These are phyloP conservation scores for Centrapalus pauciflorus DNA, from an alignment of 129 eudicot genomes.

Conservation along the genomic window DNA sequence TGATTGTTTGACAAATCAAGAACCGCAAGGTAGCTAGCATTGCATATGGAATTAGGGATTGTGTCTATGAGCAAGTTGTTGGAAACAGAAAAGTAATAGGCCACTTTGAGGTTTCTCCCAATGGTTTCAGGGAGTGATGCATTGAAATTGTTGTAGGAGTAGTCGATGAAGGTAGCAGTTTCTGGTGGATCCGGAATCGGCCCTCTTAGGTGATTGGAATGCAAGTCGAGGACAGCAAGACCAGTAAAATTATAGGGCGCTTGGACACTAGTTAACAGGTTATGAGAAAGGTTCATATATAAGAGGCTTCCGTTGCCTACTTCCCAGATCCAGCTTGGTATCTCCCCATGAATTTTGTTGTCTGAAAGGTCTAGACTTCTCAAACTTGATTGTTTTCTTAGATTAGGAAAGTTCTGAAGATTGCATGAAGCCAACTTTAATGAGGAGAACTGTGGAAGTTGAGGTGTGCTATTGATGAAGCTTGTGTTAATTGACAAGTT, in stretches of 20 bases:
- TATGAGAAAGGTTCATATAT: conserved; percentile 47
- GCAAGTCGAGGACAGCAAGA: conserved; percentile 34
- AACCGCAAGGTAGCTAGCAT: conserved; percentile 17
- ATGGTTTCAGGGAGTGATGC: conserved; percentile 23
- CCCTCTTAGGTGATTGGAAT: conserved; percentile 44
- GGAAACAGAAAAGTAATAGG: conserved; percentile 34
- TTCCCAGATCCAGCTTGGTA: conserved; percentile 62
- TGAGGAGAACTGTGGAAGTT: conserved; percentile 23
- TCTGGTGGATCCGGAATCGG: conserved; percentile 33
- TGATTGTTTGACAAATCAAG: conserved; percentile 37
- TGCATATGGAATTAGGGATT: conserved; percentile 46
- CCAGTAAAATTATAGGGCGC: conserved; percentile 4
- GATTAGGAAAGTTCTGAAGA: conserved; percentile 31
- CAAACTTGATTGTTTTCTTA: conserved; percentile 34
- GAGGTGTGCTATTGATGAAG: not conserved
- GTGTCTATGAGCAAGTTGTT: conserved; percentile 31
- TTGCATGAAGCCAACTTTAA: conserved; percentile 55
- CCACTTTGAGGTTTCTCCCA: not conserved
- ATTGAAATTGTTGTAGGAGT: conserved; percentile 38
- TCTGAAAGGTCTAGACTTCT: conserved; percentile 42
- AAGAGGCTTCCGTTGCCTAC: conserved; percentile 11
- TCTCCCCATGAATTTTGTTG: conserved; percentile 46
- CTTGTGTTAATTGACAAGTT: conserved; percentile 24
- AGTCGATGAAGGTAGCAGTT: conserved; percentile 29
- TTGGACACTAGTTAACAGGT: conserved; percentile 31